Evolutionary conservation across 352 stramenopile genomes (phyloP).

Genomic region (Globisporangium canariense): DNA sequence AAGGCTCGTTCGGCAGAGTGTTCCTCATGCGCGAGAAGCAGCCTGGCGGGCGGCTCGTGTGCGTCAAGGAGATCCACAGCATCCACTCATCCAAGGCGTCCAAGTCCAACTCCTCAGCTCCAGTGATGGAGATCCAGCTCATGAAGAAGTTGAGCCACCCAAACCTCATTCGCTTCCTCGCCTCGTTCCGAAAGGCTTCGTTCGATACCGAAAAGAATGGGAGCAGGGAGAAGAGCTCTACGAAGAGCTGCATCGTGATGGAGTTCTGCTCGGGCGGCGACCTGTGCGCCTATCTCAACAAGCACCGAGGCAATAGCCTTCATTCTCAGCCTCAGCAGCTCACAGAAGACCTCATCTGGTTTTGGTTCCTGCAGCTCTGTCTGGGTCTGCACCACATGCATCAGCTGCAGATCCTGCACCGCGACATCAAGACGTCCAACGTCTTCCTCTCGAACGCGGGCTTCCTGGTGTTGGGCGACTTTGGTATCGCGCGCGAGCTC

Average conservation of each 20-base stretch:
- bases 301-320: constrained; percentile 1
- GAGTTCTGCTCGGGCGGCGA: constrained; percentile 88
- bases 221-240: constrained; percentile 37
- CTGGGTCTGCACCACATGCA: constrained; percentile 91
- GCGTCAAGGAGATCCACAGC: constrained; percentile 83
- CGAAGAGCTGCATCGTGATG: constrained; percentile 89
- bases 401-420: constrained; percentile 65
- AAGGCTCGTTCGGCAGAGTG: constrained; percentile 89
- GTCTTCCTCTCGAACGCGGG: constrained; percentile 63
- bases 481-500: constrained; percentile 74
- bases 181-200: constrained; percentile 32
- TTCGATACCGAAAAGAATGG: no score
- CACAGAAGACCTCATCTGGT: constrained; percentile 78
- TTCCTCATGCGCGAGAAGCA: constrained; percentile 88
- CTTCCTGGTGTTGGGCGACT: constrained; percentile 84
- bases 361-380: constrained; percentile 90
- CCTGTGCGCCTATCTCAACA: constrained; percentile 34
- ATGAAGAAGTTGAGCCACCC: constrained; percentile 86
- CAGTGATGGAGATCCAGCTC: constrained; percentile 49
- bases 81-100: constrained; percentile 20
- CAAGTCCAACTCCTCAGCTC: not conserved
- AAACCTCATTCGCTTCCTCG: constrained; percentile 90
- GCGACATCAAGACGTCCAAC: constrained; percentile 92
- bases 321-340: constrained; percentile 22
- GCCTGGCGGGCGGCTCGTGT: constrained; percentile 59